Conservation (phyloP, 441 rosid species). For the Gossypium lobatum region DNA sequence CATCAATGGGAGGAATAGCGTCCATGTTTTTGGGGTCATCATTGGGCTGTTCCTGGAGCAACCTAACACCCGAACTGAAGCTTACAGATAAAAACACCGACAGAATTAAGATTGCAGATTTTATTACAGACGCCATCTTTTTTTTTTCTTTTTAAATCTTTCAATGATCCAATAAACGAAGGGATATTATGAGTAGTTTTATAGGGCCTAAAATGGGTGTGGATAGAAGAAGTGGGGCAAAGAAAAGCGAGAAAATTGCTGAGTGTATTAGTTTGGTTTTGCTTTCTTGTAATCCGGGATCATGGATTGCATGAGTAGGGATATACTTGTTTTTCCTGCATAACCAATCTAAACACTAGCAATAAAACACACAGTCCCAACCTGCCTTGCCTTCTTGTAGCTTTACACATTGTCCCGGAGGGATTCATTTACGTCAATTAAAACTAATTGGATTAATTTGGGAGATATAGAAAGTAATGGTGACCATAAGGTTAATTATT, state of each 20-base stretch:
- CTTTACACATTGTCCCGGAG: too few relatives aligned
- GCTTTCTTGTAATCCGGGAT: neutral
- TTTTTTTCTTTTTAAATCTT: neutral
- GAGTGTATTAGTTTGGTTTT: neutral
- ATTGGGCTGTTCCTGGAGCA: neutral
- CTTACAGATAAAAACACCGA: neutral
- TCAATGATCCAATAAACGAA: neutral
- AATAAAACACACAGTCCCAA: too few relatives aligned
- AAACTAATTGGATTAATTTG: too few relatives aligned
- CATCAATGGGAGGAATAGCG: neutral
- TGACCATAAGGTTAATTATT: too few relatives aligned
- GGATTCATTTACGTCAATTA: too few relatives aligned
- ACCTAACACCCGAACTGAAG: neutral
- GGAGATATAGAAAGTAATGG: too few relatives aligned
- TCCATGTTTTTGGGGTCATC: neutral
- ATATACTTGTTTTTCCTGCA: slow-evolving; percentile 26
- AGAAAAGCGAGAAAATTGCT: neutral
- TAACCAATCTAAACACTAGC: neutral
- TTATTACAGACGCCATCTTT: neutral
- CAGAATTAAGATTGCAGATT: neutral
- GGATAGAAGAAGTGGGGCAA: neutral
- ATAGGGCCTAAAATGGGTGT: neutral
- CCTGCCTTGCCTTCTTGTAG: too few relatives aligned
- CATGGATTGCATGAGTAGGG: neutral
- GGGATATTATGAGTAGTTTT: neutral